Base-by-base conservation (phyloP, 2,329 filamentous ascomycete genomes). In the Chaetomium sp. region DNA sequence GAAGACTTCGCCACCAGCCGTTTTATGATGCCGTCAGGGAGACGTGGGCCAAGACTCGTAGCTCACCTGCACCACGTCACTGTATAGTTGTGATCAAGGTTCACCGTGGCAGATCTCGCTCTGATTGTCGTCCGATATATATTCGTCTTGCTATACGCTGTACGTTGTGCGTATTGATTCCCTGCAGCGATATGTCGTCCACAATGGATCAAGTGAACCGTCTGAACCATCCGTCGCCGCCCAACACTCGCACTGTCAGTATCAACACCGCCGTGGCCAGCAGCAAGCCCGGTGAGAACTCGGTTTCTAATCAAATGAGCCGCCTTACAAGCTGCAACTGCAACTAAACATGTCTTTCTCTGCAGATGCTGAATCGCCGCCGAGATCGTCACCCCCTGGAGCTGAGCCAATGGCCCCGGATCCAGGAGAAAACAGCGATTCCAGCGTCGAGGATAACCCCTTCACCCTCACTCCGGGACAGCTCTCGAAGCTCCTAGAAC, bases 401-500 rank as follows among this genome's bases (percentile, higher is more conserved):
- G 29, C 6, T 13, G 4, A 35, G 35, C 8, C 21, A 12, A 47
- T 13, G 3, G 9, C 23, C 13, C 88, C 90, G 0, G 90, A 93
- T 72, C 89, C 87, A 0, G 89, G 88, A 5, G 89, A 85, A 0
- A 90, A 93, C 75, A 82, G 79, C n/a, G 87, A 91, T 67, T 93
- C 91, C 70, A 72, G 84, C 49, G 83, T 88, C 19, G 81, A 87
- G 57, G 80, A 89, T 70, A 92, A 90, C 74, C 86, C 83, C 50
- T 92, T 93, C 70, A 89, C 88, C 9, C 92, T 88, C 72, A 84
- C 87, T 0, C 88, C 88, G 9, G 91, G 90, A 23, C 90, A 91
- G 70, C 78, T 92, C 70, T 87, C 86, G 67, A 94, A 93, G 77
- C 78, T 95, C 7, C 80, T 92, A 57, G 93, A 93, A 68, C 91